Base-by-base conservation (phyloP, 2,329 filamentous ascomycete genomes). In the Paecilomyces fulvus region DNA sequence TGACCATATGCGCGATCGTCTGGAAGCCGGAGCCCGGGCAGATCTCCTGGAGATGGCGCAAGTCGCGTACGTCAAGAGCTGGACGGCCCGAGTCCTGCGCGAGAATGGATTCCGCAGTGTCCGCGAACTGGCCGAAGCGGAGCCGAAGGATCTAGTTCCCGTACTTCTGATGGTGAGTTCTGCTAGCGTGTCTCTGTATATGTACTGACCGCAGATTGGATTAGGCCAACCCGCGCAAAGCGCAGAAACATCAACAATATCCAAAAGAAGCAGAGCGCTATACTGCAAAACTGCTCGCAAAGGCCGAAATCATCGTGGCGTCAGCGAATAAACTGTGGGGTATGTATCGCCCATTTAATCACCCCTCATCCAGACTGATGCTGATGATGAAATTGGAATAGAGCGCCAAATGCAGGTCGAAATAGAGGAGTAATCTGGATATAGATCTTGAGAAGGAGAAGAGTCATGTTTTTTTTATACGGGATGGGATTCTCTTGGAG, bases 1-100 rank as follows among this genome's bases (percentile, higher is more conserved):
- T 30, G 86, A 90, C 61, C 88, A 91, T 65, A 90, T 89, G 73
- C 84, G 84, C 0, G 87, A 90, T 69, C 79, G 88, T 21, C 76
- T 92, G 6, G 83, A 85, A 68, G 87, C 87, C 10, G 88, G 88
- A 0, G 88, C 88, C 0, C 82, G 82, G 57, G 80, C 85, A 0
- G 88, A 91, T 64, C 76, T 91, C 14, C 73, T 92, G 9, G 85
- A 85, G 3, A 77, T 91, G 65, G 82, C 87, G 1, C 83, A 86
- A 67, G 83, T 91, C 46, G 84, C 86, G 0, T 90, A 86, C 65
- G 81, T 92, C 63, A 91, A 92, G 70, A 89, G 87, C 65, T 83
- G 86, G 55, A 91, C 88, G 12, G 88, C 88, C 66, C 80, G 78
- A 12, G 77, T 90, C 5, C 87, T 92, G 59, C 88, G 87, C 78